Evolutionary conservation across 768 basidiomycete genomes (phyloP).

Genomic region (Mycena maculata): DNA sequence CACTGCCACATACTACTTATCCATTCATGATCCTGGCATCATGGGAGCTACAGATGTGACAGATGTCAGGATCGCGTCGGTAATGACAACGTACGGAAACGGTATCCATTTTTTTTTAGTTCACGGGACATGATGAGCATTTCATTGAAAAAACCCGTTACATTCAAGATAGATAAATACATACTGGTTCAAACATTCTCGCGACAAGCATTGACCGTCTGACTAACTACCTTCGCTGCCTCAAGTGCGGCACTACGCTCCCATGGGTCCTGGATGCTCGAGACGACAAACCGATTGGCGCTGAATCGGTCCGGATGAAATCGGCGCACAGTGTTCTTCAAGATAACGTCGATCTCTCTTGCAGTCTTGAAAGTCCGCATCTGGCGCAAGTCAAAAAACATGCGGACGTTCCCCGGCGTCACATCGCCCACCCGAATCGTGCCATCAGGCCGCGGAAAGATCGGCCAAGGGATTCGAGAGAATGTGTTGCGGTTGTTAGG

Average conservation of each 20-base stretch:
- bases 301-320: slow-evolving; percentile 26
- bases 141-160: too few species aligned
- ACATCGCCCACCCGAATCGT: background rate
- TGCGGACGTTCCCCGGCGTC: background rate
- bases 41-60: too few species aligned
- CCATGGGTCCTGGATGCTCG: background rate
- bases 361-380: background rate
- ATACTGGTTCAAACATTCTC: too few species aligned
- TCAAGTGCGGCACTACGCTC: slow-evolving; percentile 8
- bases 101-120: too few species aligned
- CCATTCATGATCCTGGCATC: too few species aligned
- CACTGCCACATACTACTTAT: too few species aligned
- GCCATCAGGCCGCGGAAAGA: background rate
- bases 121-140: too few species aligned
- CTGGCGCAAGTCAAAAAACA: background rate
- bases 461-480: slow-evolving; percentile 16
- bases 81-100: too few species aligned
- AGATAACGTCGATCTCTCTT: slow-evolving; percentile 1
- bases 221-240: slow-evolving; percentile 17
- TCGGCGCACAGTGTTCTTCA: slow-evolving; percentile 5
- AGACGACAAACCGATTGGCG: background rate
- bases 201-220: slow-evolving; percentile 5
- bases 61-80: too few species aligned
- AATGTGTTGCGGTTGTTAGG: slow-evolving; percentile 11
- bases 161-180: too few species aligned